Base-by-base conservation (phyloP, 139 green algal species). In the Coelastrella sp. region DNA sequence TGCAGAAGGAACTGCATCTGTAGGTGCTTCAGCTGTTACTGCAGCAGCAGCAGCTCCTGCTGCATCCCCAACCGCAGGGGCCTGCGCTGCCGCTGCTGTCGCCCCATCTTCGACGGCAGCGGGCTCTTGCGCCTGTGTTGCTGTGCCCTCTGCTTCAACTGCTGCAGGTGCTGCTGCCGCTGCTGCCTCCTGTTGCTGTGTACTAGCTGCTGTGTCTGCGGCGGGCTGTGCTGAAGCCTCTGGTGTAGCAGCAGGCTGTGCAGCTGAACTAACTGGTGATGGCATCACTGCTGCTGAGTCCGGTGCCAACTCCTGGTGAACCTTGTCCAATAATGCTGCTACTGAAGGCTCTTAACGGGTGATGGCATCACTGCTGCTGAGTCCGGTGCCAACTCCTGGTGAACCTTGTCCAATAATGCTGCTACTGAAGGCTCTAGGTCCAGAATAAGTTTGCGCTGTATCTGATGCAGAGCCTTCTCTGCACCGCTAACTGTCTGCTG, bases 391-490 rank as follows among this genome's bases (percentile, higher is more conserved):
- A 58, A 23, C 47, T 58, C 56, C 83, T 80, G 83, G 66, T 80
- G 83, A 22, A 61, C 13, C 58, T 47, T 10, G 17, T 88, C 68
- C 3, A 88, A 47, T 11, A 88, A 6, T 58, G 83, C 68, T 59
- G 68, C 81, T 66, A 68, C 83, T 58, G 66, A 58, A 2, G 83
- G 83, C 68, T 88, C 83, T 4, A 73, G 7, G 2, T 88, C 83
- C 66, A 88, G 5, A 4, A 88, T 56, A 54, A 88, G 20, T 68
- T 22, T 73, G 7, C 68, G 32, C 83, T 80, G 66, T 11, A 88
- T 57, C 4, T 66, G 66, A 57, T 32, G 17, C 83, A 88, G 68
- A 17, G 83, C 83, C 54, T 56, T 56, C 19, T 88, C 68, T 22
- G 83, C 66, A 14, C n/a, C 58, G 60, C 32, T 58, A 6, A 88